Percentiles rank a stretch among this genome's conserved stretches.
phyloP scores from a whole-genome alignment of 176 grass and related monocot species.

The Zea luxurians region DNA sequence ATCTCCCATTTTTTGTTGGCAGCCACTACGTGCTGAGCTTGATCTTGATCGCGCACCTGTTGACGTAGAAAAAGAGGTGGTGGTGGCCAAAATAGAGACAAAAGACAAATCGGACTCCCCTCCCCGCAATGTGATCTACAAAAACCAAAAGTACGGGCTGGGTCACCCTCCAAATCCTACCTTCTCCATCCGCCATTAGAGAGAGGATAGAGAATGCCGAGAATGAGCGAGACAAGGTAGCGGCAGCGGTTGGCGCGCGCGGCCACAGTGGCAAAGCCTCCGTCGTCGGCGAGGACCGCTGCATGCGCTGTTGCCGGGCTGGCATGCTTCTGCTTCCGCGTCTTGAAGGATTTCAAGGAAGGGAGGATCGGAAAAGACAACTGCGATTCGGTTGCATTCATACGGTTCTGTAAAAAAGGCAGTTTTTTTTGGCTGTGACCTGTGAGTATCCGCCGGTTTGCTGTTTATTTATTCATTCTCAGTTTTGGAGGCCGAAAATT shows the following conservation, averaged over 20 bases:
- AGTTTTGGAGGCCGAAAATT: conserved; percentile 6
- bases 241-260: conserved; percentile 25
- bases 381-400: conserved; percentile 18
- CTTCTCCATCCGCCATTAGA: conserved; percentile 25
- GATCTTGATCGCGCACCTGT: conserved; percentile 44
- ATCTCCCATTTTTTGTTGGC: not conserved
- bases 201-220: conserved; percentile 10
- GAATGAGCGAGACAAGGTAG: conserved; percentile 30
- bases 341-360: conserved; percentile 23
- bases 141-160: conserved; percentile 23
- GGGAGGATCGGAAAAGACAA: conserved; percentile 23
- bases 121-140: conserved; percentile 23
- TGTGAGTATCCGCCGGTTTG: conserved; percentile 26
- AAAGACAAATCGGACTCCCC: conserved; percentile 26
- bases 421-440: conserved; percentile 13
- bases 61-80: conserved; percentile 57
- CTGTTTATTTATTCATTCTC: conserved; percentile 26
- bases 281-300: conserved; percentile 30
- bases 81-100: conserved; percentile 18
- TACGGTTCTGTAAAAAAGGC: conserved; percentile 1
- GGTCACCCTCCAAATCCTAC: conserved; percentile 35
- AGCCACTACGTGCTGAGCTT: conserved; percentile 38
- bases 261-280: conserved; percentile 20
- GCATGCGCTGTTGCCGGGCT: conserved; percentile 13
- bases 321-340: conserved; percentile 30